These are phyloP conservation scores for Cryptococcus sp. DNA, from an alignment of 1,284 basidiomycete genomes.

Conservation along the genomic window DNA sequence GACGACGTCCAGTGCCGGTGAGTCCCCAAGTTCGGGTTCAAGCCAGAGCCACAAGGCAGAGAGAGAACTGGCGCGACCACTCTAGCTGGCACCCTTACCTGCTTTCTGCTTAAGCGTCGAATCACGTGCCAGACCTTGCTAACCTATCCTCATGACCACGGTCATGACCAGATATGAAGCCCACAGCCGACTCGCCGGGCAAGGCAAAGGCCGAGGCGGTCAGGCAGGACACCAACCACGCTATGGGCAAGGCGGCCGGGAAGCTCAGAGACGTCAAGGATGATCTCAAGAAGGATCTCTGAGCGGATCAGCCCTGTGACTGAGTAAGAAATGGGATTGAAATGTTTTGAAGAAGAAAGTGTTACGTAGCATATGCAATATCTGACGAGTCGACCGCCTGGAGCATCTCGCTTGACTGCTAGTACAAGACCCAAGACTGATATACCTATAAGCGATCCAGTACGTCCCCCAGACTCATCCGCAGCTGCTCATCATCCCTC, in stretches of 20 bases:
- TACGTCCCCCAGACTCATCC: not conserved
- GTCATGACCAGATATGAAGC: not conserved
- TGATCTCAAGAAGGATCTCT: constrained; percentile 34
- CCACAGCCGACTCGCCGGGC: constrained; percentile 14
- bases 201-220: constrained; percentile 25
- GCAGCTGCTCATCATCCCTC: not conserved
- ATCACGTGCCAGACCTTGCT: not conserved
- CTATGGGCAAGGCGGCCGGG: constrained; percentile 22
- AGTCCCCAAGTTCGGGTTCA: not conserved
- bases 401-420: not conserved
- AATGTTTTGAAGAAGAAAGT: too few relatives aligned
- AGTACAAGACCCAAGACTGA: not conserved
- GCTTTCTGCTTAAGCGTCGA: not conserved
- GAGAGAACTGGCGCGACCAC: too few relatives aligned
- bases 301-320: not conserved
- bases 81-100: too few relatives aligned
- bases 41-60: too few relatives aligned
- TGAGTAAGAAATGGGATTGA: too few relatives aligned
- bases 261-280: constrained; percentile 32
- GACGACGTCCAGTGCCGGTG: constrained; percentile 22
- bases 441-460: not conserved
- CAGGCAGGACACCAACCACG: constrained; percentile 27
- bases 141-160: not conserved
- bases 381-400: not conserved
- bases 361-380: too few relatives aligned